These are phyloP conservation scores for Silybum marianum DNA, from an alignment of 129 eudicot species.

Conservation along the genomic window DNA sequence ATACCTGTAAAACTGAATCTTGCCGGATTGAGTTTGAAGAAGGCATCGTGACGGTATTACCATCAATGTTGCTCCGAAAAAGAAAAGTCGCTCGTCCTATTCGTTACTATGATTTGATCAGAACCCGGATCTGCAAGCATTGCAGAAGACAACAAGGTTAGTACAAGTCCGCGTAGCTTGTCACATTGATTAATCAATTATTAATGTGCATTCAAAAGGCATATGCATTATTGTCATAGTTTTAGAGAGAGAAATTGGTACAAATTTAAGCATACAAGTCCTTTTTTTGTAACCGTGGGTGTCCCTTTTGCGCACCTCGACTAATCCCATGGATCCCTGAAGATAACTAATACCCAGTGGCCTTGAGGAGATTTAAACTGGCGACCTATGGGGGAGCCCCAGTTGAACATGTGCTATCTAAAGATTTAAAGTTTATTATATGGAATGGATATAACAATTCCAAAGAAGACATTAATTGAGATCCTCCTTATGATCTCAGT, in stretches of 20 bases:
- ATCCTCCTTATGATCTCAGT: not conserved
- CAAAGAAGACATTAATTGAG: not conserved
- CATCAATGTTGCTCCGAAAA: slow-evolving; percentile 1
- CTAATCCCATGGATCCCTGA: no score
- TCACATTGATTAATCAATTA: not conserved
- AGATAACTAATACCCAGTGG: not conserved
- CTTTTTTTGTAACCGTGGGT: not conserved
- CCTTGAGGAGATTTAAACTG: not conserved
- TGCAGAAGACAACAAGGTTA: slow-evolving; percentile 10
- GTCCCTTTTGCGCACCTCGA: not conserved
- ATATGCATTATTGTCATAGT: not conserved
- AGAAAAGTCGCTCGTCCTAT: not conserved
- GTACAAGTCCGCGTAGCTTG: not conserved
- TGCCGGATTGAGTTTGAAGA: not conserved
- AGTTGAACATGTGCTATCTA: not conserved
- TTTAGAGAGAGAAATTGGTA: not conserved
- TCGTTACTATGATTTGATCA: not conserved
- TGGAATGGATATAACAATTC: not conserved
- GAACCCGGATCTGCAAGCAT: slow-evolving; percentile 13
- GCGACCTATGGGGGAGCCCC: not conserved
- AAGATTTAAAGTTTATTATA: not conserved
- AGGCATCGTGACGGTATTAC: not conserved
- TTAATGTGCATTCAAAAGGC: not conserved
- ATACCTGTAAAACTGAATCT: not conserved
- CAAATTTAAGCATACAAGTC: not conserved